Conservation (phyloP, 495 filamentous ascomycete species). For the Cenococcum geophilum region DNA sequence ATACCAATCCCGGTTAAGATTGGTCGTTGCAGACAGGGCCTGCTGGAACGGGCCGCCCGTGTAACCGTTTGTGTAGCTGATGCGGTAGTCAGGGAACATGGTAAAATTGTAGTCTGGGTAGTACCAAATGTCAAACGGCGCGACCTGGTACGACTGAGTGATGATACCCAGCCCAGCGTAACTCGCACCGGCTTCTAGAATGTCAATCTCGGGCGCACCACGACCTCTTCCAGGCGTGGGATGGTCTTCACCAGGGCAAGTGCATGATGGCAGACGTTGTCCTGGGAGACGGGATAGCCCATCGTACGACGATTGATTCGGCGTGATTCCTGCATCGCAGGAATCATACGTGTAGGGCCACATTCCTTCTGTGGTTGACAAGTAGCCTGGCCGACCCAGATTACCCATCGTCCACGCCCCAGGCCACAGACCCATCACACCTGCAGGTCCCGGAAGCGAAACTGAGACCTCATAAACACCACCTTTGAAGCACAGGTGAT, state of each 20-base stretch:
- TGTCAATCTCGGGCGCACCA: conserved; percentile 74
- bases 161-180: conserved; percentile 47
- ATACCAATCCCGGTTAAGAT: conserved; percentile 71
- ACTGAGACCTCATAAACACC: conserved; percentile 69
- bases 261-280: conserved; percentile 67
- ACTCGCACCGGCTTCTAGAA: conserved; percentile 61
- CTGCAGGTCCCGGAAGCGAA: conserved; percentile 65
- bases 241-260: conserved; percentile 61
- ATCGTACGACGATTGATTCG: conserved; percentile 66
- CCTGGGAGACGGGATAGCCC: conserved; percentile 64
- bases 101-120: conserved; percentile 54
- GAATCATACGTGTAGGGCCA: conserved; percentile 76
- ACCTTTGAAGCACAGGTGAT: conserved; percentile 74
- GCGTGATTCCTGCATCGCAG: conserved; percentile 70
- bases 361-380: conserved; percentile 63
- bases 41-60: conserved; percentile 66
- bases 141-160: conserved; percentile 63
- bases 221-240: conserved; percentile 63
- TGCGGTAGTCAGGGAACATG: conserved; percentile 53
- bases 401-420: conserved; percentile 80
- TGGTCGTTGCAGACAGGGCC: conserved; percentile 64
- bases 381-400: conserved; percentile 63
- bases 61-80: conserved; percentile 60
- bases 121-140: conserved; percentile 72
- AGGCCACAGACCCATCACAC: conserved; percentile 68